Evolutionary conservation across 495 filamentous ascomycete species (phyloP).

Genomic region (Chaetomium cochliodes): DNA sequence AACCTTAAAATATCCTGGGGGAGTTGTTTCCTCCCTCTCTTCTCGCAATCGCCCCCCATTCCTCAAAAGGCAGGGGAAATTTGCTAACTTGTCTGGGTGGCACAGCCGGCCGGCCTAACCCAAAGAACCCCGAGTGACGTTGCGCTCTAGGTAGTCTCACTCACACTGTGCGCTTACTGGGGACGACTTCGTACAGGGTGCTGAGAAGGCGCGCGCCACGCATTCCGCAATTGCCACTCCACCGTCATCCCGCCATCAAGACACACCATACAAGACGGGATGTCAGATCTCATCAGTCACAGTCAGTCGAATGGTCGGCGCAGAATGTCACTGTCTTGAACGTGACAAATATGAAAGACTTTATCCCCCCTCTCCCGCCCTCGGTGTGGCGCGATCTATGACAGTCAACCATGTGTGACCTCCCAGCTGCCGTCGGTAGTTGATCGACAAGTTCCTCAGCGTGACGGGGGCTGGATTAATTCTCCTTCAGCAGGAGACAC

Average conservation of each 20-base stretch:
- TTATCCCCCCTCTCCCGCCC: background rate
- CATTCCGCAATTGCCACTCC: constrained; percentile 1
- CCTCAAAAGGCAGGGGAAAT: background rate
- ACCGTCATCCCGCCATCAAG: background rate
- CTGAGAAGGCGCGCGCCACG: constrained; percentile 9
- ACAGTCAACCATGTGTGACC: background rate
- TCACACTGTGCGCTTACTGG: constrained; percentile 13
- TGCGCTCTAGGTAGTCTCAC: background rate
- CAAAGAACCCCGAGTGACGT: background rate
- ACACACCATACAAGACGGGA: background rate
- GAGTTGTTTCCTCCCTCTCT: background rate
- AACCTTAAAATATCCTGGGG: background rate
- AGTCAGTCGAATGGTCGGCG: too few species aligned
- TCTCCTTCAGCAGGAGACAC: background rate
- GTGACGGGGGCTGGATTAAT: background rate
- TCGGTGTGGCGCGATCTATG: background rate
- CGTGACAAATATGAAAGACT: background rate
- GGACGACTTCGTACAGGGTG: background rate
- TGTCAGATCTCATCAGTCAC: constrained; percentile 10
- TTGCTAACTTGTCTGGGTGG: background rate
- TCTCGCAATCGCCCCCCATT: background rate
- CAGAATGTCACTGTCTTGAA: too few species aligned
- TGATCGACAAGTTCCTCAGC: background rate
- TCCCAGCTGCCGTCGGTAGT: constrained; percentile 6
- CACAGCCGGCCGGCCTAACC: background rate